Evolutionary conservation across 441 rosid genomes (phyloP), one percentile per base, ranked within the genome.

Genomic region (Raphanus hybrid): DNA sequence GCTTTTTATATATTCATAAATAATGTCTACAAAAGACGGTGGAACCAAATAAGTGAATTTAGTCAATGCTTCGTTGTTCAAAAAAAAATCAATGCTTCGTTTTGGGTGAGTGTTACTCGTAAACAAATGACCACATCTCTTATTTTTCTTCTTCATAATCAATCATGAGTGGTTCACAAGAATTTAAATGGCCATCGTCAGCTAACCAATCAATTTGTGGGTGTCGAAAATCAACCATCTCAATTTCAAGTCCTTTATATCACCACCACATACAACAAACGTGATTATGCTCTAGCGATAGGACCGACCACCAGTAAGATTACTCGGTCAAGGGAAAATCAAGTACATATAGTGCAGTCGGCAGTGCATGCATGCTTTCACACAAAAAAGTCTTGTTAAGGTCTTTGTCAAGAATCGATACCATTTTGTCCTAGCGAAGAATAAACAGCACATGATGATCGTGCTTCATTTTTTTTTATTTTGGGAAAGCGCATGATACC

Each of bases 401-500:
- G 64, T 69, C 75, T 69, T 15, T 70, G n/a, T 79, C 82, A 57
- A 69, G 79, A 69, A 69, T 58, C 79, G 4, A 74, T 69, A 34
- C 82, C 37, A 15, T 74, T 57, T 69, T 58, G 34, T 64, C 62
- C 57, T 29, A 59, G 0, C 37, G 8, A 58, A 57, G 35, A 69
- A 61, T 79, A 69, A 27, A 55, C 48, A 54, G 11, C 67, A 78
- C 63, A 64, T 79, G 71, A 48, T 32, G 34, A 50, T 63, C 71
- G 60, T 74, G 78, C 32, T 18, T 41, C 2, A 16, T 8, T 18
- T 61, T 18, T 0, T 20, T 8, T 57, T 2, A 15, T 23, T 48
- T 48, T 12, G 54, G 15, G 55, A 14, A 54, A 8, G 16, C 43
- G 8, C 14, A 6, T 8, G 58, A 50, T 50, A 61, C 62, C 14